Percentiles rank a stretch among this genome's conserved stretches.
Evolutionary conservation across 2,329 filamentous ascomycete genomes (phyloP).

Genomic region (Diaporthe vaccinii): DNA sequence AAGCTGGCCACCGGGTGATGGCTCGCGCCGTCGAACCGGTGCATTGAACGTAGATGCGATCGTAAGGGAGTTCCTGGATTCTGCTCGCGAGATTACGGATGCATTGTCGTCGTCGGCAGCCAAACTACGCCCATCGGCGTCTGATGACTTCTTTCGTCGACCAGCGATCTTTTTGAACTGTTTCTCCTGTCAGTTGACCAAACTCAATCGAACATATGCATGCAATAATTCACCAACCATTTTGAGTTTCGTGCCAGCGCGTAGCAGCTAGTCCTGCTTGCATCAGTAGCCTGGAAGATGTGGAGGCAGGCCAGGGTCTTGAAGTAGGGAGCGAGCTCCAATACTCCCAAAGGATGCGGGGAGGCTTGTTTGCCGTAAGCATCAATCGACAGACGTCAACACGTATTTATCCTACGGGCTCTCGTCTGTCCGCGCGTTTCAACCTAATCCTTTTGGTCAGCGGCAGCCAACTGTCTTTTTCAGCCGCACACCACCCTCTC

Average conservation of each 20-base stretch:
- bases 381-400: background rate
- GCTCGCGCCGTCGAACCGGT: background rate
- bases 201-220: no score
- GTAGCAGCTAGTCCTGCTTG: background rate
- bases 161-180: slow-evolving; percentile 6
- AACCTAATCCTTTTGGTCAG: background rate
- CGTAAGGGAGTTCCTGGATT: background rate
- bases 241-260: background rate
- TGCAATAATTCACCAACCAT: background rate
- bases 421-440: background rate
- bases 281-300: background rate
- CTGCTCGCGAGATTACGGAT: background rate
- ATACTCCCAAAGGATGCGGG: background rate
- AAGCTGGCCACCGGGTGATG: background rate
- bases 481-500: background rate
- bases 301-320: background rate
- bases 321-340: background rate
- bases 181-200: background rate
- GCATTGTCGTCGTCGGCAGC: background rate
- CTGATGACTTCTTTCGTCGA: background rate
- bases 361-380: background rate
- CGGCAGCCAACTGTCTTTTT: background rate
- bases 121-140: background rate
- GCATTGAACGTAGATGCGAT: background rate
- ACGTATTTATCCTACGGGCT: background rate